phyloP scores from a whole-genome alignment of 2,329 filamentous ascomycete genomes.

The Samsoniella hepiali region DNA sequence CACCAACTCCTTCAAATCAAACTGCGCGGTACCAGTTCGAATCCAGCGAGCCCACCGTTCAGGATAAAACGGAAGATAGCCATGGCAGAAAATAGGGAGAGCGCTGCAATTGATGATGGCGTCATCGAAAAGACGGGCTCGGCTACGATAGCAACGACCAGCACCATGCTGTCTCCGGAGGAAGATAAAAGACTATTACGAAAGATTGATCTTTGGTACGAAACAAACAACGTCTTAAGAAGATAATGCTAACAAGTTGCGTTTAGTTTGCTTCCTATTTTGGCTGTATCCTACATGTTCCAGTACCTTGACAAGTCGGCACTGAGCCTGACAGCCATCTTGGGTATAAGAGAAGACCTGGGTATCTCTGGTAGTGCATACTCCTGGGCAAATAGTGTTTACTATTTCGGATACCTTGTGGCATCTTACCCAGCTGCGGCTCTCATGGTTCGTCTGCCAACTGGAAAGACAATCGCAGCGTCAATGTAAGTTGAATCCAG shows the following conservation, averaged over 20 bases:
- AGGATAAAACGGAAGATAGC: background rate
- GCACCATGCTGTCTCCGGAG: slow-evolving; percentile 17
- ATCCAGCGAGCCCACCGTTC: background rate
- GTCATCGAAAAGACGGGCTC: background rate
- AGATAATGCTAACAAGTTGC: background rate
- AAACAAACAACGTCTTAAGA: background rate
- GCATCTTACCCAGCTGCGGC: slow-evolving; percentile 28
- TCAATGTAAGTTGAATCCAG: slow-evolving; percentile 21
- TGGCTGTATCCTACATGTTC: slow-evolving; percentile 53
- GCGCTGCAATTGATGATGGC: background rate
- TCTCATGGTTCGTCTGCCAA: slow-evolving; percentile 28
- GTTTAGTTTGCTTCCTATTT: slow-evolving; percentile 47
- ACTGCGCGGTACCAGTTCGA: too few relatives aligned
- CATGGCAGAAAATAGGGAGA: background rate
- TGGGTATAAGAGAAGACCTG: slow-evolving; percentile 46
- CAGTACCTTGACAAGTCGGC: slow-evolving; percentile 61
- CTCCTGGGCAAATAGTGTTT: slow-evolving; percentile 48
- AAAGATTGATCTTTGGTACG: slow-evolving; percentile 56
- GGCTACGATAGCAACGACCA: background rate
- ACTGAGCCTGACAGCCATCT: slow-evolving; percentile 48
- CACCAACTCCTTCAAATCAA: background rate
- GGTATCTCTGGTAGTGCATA: slow-evolving; percentile 48
- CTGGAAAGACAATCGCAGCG: slow-evolving; percentile 29
- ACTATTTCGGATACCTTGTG: slow-evolving; percentile 51
- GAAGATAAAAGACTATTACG: slow-evolving; percentile 52